These are phyloP conservation scores for Cymodocea nodosa DNA, from an alignment of 116 monocot species.

Conservation along the genomic window DNA sequence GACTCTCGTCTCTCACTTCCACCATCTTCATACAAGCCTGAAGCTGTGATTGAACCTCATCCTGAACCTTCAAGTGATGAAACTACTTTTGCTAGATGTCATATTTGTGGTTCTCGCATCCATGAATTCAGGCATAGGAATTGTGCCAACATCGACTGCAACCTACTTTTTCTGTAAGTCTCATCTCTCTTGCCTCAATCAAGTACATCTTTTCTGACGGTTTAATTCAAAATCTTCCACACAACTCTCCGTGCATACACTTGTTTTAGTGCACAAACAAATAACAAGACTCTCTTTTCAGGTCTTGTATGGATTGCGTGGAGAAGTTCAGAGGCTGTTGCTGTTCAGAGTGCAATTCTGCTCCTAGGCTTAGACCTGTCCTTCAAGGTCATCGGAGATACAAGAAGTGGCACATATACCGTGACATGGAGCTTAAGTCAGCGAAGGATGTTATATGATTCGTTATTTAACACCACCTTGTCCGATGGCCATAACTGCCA, in stretches of 20 bases:
- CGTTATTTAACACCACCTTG: too few species aligned
- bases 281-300: slow-evolving; percentile 12
- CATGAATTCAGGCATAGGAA: slow-evolving; percentile 72
- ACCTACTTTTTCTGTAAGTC: slow-evolving; percentile 77
- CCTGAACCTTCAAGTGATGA: slow-evolving; percentile 10
- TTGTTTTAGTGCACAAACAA: neutral
- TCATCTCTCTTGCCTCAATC: neutral
- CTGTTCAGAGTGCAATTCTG: slow-evolving; percentile 41
- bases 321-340: slow-evolving; percentile 65
- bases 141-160: slow-evolving; percentile 94
- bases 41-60: slow-evolving; percentile 2
- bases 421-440: slow-evolving; percentile 17
- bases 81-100: slow-evolving; percentile 57
- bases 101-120: slow-evolving; percentile 49
- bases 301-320: slow-evolving; percentile 58
- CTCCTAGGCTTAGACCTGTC: slow-evolving; percentile 44
- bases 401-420: slow-evolving; percentile 51
- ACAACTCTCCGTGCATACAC: neutral
- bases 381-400: slow-evolving; percentile 42
- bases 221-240: neutral
- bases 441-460: too few species aligned
- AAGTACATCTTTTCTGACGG: neutral
- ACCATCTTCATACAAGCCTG: slow-evolving; percentile 56
- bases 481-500: too few species aligned
- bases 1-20: slow-evolving; percentile 75